phyloP scores from a whole-genome alignment of 805 yeast genomes.

The Lipomyces spencermartinsiae region DNA sequence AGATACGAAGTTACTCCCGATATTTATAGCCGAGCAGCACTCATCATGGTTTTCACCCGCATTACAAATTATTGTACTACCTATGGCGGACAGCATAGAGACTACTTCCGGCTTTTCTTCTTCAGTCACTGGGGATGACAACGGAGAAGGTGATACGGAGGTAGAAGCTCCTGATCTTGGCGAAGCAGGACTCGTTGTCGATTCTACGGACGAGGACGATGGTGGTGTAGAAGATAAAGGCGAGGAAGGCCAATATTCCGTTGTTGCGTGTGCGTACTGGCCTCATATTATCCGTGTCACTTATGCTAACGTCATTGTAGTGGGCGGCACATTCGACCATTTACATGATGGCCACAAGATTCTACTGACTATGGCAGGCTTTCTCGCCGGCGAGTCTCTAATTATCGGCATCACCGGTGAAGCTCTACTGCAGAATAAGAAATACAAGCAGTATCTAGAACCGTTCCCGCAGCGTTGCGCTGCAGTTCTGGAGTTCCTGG shows the following conservation, averaged over 20 bases:
- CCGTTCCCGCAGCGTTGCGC: conserved; percentile 58
- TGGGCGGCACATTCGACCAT: conserved; percentile 98
- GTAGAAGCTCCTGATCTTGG: conserved; percentile 16
- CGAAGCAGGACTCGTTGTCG: conserved; percentile 28
- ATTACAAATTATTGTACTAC: conserved; percentile 35
- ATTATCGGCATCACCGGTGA: conserved; percentile 87
- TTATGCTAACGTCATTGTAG: conserved; percentile 48
- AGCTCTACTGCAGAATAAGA: conserved; percentile 73
- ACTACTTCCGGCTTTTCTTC: conserved; percentile 7
- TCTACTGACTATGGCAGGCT: conserved; percentile 73
- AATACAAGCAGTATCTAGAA: conserved; percentile 70
- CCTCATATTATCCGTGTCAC: conserved; percentile 1
- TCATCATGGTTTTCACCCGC: conserved; percentile 27
- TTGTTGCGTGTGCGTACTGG: conserved; percentile 31
- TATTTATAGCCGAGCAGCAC: conserved; percentile 35
- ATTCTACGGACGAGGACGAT: conserved; percentile 17
- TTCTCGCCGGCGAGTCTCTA: conserved; percentile 58
- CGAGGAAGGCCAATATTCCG: conserved; percentile 33
- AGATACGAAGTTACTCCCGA: conserved; percentile 32
- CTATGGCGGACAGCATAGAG: conserved; percentile 23
- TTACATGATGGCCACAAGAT: conserved; percentile 95
- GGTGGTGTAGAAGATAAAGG: conserved; percentile 29
- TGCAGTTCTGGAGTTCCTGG: conserved; percentile 58
- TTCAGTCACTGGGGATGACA: conserved; percentile 14
- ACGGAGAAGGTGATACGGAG: not conserved